phyloP scores from a whole-genome alignment of 305 asterid genomes.

The Petunia hybrid region DNA sequence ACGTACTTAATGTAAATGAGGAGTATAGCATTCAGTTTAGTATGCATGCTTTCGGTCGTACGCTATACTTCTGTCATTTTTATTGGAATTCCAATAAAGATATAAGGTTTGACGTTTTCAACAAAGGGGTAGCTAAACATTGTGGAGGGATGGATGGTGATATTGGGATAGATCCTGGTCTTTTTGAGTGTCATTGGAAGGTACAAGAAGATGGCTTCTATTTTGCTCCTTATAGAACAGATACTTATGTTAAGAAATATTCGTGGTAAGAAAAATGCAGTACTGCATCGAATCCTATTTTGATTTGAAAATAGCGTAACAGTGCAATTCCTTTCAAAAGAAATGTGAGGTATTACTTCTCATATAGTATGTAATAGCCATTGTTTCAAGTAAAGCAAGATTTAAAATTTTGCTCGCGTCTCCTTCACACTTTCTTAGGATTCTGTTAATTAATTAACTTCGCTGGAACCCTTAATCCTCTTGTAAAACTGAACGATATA shows the following conservation, averaged over 20 bases:
- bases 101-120: neutral
- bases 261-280: no score
- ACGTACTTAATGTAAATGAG: neutral
- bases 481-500: no score
- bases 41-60: neutral
- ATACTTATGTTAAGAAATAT: neutral
- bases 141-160: neutral
- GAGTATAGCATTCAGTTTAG: neutral
- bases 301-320: no score
- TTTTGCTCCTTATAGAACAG: neutral
- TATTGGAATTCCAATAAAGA: neutral
- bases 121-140: neutral
- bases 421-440: no score
- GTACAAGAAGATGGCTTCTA: conserved; percentile 12
- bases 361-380: no score
- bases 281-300: no score
- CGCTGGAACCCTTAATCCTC: no score
- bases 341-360: no score
- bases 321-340: no score
- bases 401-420: no score
- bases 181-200: conserved; percentile 6
- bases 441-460: no score
- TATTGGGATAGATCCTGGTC: neutral
- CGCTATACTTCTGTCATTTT: neutral
- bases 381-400: no score